These are phyloP conservation scores for Schwanniomyces pseudopolymorphus DNA, from an alignment of 805 yeast species.

Conservation along the genomic window DNA sequence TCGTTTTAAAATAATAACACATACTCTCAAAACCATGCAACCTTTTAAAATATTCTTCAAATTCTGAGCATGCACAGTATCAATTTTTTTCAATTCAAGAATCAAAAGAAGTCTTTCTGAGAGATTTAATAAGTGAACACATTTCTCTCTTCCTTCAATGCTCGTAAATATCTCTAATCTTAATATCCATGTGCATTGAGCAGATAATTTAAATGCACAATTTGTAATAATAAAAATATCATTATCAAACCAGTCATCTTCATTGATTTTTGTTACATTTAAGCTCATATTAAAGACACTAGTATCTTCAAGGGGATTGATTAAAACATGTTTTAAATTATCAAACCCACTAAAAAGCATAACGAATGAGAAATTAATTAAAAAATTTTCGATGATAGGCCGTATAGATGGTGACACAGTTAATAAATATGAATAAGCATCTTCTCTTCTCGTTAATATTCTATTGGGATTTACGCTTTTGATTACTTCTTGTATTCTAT, in stretches of 20 bases:
- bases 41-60: conserved; percentile 1
- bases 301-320: conserved; percentile 36
- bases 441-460: background rate
- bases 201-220: background rate
- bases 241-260: conserved; percentile 2
- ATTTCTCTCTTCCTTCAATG: background rate
- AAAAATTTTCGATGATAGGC: too few relatives aligned
- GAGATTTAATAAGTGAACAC: background rate
- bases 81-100: background rate
- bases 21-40: conserved; percentile 1
- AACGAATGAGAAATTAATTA: conserved; percentile 39
- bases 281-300: conserved; percentile 19
- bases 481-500: conserved; percentile 14
- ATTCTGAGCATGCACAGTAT: background rate
- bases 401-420: background rate
- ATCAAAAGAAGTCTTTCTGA: background rate
- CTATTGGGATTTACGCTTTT: conserved; percentile 5
- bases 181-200: conserved; percentile 2
- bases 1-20: background rate
- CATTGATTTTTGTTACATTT: background rate
- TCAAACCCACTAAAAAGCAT: conserved; percentile 33
- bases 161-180: background rate
- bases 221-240: conserved; percentile 1
- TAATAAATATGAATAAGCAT: background rate
- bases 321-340: conserved; percentile 23